Conservation (phyloP, 768 basidiomycete species). For the Amanita subjunquillea region DNA sequence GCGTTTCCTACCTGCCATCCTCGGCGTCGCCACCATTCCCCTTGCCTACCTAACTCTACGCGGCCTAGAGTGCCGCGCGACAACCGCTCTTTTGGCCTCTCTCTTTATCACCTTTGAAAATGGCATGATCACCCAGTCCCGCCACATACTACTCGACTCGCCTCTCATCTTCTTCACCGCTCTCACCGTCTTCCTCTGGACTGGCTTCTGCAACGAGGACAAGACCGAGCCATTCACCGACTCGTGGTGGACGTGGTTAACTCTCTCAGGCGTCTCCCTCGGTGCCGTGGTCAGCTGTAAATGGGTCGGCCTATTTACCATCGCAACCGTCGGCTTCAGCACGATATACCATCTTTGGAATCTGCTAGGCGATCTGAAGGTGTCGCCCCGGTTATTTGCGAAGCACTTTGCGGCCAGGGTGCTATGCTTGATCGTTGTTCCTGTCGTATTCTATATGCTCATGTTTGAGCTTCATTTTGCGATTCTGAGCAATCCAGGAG, state of each 20-base stretch:
- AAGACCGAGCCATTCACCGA: constrained; percentile 73
- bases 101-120: constrained; percentile 96
- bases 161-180: constrained; percentile 98
- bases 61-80: constrained; percentile 82
- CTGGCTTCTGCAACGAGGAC: constrained; percentile 88
- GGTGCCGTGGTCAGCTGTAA: constrained; percentile 93
- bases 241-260: constrained; percentile 90
- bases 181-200: constrained; percentile 78
- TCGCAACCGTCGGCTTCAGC: constrained; percentile 83
- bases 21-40: constrained; percentile 87
- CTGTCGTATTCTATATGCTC: constrained; percentile 83
- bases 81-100: constrained; percentile 84
- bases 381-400: constrained; percentile 66
- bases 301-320: constrained; percentile 98
- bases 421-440: constrained; percentile 79
- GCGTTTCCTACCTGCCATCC: constrained; percentile 87
- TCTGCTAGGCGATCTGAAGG: constrained; percentile 77
- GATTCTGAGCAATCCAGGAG: constrained; percentile 82
- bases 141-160: constrained; percentile 94
- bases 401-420: constrained; percentile 86
- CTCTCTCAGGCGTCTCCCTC: constrained; percentile 77
- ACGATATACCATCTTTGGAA: constrained; percentile 84
- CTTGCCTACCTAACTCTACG: constrained; percentile 91
- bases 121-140: constrained; percentile 88
- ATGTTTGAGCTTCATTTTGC: constrained; percentile 97